Evolutionary conservation across 176 grass and related monocot species (phyloP).

Genomic region (Rhynchospora pubera): DNA sequence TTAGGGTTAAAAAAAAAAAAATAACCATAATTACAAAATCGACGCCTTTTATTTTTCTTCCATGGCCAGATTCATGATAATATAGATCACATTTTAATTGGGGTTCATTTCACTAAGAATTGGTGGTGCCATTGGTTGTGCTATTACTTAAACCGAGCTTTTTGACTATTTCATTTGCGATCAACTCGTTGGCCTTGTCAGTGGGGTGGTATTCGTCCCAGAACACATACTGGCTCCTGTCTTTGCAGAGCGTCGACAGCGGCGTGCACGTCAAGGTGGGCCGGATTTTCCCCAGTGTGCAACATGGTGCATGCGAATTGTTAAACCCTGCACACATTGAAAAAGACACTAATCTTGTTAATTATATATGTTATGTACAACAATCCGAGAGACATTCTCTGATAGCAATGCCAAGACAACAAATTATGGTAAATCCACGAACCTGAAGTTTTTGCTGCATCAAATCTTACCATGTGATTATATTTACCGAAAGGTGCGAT

Average conservation of each 20-base stretch:
- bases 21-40: conserved; percentile 24
- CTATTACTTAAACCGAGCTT: conserved; percentile 58
- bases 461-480: neutral
- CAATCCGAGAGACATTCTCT: no score
- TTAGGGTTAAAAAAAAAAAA: neutral
- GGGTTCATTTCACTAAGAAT: neutral
- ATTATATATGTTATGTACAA: no score
- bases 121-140: conserved; percentile 4
- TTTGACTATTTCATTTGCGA: conserved; percentile 60
- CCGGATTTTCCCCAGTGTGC: conserved; percentile 56
- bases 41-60: neutral
- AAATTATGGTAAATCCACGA: no score
- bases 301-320: conserved; percentile 70
- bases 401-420: no score
- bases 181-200: conserved; percentile 82
- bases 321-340: conserved; percentile 46
- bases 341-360: no score
- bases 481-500: neutral
- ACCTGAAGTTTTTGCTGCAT: no score
- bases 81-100: neutral
- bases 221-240: conserved; percentile 81
- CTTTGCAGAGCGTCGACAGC: conserved; percentile 68
- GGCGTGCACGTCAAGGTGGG: conserved; percentile 88
- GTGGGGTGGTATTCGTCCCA: conserved; percentile 99
- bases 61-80: neutral